Base-by-base conservation (phyloP, 1,284 basidiomycete species). In the Papiliotrema fonsecae region DNA sequence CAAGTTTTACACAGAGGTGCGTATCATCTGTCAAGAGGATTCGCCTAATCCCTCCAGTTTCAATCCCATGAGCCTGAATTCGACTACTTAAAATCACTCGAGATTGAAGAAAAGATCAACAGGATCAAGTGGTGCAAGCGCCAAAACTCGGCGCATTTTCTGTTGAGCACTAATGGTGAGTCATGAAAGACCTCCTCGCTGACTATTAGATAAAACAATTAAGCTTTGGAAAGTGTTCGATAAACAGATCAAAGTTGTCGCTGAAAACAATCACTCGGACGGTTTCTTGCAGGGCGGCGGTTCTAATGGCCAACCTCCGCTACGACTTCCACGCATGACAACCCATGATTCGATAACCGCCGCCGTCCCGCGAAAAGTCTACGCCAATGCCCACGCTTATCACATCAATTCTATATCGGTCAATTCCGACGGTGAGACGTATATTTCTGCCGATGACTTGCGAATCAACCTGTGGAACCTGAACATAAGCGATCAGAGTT, bases 61-160 rank as follows among this genome's bases (percentile, higher is more conserved):
- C 96, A 99, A 79, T 96, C 91, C 38, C 96, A 99, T 74, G 96
- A 99, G 74, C 96, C 96, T 51, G 96, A 99, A 75, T 99, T 99
- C 75, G 96, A 99, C 79, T 99, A 99, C 74, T 85, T 99, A 72
- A 99, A 99, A 79, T 96, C 91, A 27, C 80, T 98, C 61, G 96
- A 98, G 80, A 99, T 99, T 73, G 96, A 99, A 76, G 96, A 98
- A 80, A 98, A 99, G 85, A 98, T 98, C 81, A 98, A 98, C 80
- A 90, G 97, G 82, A 99, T 98, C 81, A 90, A 93, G 74, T 98
- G 96, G 96, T 97, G 93, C 81, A 92, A 86, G 78, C 83, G 96
- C 57, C 93, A 97, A 77, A 98, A 98, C 68, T 81, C 88, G 27
- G 92, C 96, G 40, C 96, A 99, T 75, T 97, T 99, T 76, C 77